Base-by-base conservation (phyloP, 106 monocot species). In the Allium sativum region DNA sequence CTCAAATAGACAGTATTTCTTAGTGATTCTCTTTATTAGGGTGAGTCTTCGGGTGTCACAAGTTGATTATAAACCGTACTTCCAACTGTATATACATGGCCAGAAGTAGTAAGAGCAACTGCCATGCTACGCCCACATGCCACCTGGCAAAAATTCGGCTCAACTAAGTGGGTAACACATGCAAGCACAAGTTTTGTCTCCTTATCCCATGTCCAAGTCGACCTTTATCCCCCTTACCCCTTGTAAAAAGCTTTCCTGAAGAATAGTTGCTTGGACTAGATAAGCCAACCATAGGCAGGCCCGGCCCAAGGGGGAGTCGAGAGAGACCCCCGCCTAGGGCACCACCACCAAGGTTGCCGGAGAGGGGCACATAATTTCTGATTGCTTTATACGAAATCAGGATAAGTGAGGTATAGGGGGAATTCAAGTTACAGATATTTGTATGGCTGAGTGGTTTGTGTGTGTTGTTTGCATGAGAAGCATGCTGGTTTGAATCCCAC, bases 1-100 rank as follows among this genome's bases (percentile, higher is more conserved):
- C n/a, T n/a, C n/a, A n/a, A n/a, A n/a, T n/a, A n/a, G n/a, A 85
- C 75, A 73, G 78, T 81, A 54, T 70, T 78, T 61, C 77, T 85
- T 8, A 47, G 45, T 71, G 10, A 71, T 66, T 40, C 20, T 20
- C 19, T 12, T 47, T 47, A 8, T 72, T 77, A 17, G 68, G 72
- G 68, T 77, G 59, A 10, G 72, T 67, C 21, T 56, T 16, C 15
- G 62, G 67, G 40, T 72, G 62, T 15, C 77, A n/a, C 76, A 55
- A 76, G 70, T 58, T 71, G 76, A 14, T 71, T 71, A 71, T 53
- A 76, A 45, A 59, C 65, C 17, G 40, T 68, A 63, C 72, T 77
- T 48, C 77, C 77, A 66, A 77, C 68, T 17, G 72, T 67, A 57
- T 72, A 77, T 15, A 77, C 72, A 21, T 45, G 62, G 18, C 77